phyloP scores from a whole-genome alignment of 2,329 filamentous ascomycete genomes.

The Cercospora zeae-maydis region DNA sequence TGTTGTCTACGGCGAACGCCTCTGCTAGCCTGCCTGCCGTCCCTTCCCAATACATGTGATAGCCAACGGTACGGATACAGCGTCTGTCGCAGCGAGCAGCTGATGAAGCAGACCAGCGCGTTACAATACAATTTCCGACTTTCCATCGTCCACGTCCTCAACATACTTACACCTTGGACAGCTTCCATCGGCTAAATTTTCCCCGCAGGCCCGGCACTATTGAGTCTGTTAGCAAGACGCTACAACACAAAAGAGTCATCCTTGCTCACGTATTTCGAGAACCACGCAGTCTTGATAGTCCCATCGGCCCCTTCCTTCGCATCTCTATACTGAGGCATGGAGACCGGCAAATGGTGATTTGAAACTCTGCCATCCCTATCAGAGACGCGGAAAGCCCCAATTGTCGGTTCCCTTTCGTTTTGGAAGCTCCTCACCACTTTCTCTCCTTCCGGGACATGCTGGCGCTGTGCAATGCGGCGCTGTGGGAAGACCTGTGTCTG shows the following conservation, averaged over 20 bases:
- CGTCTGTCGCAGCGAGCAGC: neutral
- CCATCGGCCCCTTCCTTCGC: neutral
- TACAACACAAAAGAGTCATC: neutral
- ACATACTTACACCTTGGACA: neutral
- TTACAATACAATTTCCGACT: neutral
- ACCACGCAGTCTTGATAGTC: neutral
- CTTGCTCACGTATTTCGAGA: neutral
- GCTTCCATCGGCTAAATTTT: neutral
- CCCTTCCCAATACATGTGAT: neutral
- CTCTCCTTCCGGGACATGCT: neutral
- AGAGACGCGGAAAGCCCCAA: neutral
- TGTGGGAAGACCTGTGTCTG: neutral
- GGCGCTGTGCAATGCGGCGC: neutral
- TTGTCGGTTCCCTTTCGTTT: neutral
- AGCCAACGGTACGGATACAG: neutral
- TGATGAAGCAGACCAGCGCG: neutral
- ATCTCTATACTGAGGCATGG: neutral
- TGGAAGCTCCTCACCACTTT: neutral
- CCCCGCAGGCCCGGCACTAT: neutral
- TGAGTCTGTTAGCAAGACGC: neutral
- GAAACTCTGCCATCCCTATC: neutral
- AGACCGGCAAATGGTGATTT: neutral
- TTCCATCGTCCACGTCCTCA: neutral
- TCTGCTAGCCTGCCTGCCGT: neutral
- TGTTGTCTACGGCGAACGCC: neutral